Base-by-base conservation (phyloP, 805 yeast genomes). In the Candida taoyuanica region DNA sequence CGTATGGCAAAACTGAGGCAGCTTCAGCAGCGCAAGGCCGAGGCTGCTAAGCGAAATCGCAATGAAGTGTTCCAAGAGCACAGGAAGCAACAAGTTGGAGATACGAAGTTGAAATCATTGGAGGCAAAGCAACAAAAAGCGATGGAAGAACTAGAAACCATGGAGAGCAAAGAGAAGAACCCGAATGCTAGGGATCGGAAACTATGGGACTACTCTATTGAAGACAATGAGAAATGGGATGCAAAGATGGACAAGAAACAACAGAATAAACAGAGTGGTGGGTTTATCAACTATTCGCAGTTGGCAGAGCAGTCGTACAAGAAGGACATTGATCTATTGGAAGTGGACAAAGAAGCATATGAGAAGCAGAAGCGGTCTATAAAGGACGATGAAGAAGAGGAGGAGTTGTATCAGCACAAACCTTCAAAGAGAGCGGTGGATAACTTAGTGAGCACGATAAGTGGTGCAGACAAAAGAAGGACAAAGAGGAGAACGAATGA, bases 211-310 rank as follows among this genome's bases (percentile, higher is more conserved):
- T 74, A 76, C 60, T 71, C 84, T 0, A 70, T 81, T 5, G 83
- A 76, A 37, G 85, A 84, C 37, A 69, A 76, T 39, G 83, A 78
- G 46, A 63, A 64, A 37, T 82, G 88, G 88, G 73, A 77, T 17
- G 60, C 51, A 20, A 68, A 65, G 37, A 52, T 59, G 39, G 59
- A 50, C 30, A 46, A 49, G 34, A 62, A 58, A 36, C 47, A 48
- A 28, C 46, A 46, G 6, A 58, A 62, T 7, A 44, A 46, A 5
- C 48, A 48, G 9, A 56, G 56, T 16, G 54, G 68, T 1, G 76
- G 73, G 13, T 71, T 70, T 40, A 65, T 64, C 29, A 77, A 79
- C 49, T 71, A 66, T 46, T 57, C 69, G 26, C 71, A 74, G 32
- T 55, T 82, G 15, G 91, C 91, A 0, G 76, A 75, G 23, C 65